Percentiles rank a stretch among this genome's conserved stretches.
Conservation (phyloP, 352 stramenopile species). For the Nothophytophthora sp. region DNA sequence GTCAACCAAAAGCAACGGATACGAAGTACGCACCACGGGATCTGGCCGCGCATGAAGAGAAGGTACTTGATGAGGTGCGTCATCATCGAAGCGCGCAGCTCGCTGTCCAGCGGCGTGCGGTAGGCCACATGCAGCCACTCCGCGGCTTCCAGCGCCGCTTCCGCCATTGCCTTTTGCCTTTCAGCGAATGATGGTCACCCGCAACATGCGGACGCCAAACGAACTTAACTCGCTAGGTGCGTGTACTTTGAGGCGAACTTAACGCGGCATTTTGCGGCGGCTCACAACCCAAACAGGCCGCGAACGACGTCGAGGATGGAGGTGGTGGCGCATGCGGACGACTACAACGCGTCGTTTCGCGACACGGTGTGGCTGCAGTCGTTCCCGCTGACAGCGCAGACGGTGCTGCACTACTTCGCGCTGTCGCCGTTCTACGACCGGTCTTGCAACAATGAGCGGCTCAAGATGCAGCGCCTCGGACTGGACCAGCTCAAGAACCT, state of each 20-base stretch:
- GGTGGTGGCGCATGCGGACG: conserved; percentile 68
- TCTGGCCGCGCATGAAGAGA: conserved; percentile 68
- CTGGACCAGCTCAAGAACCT: conserved; percentile 89
- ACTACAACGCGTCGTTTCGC: conserved; percentile 88
- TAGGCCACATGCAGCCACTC: conserved; percentile 32
- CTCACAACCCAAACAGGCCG: not conserved
- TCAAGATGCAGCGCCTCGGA: conserved; percentile 89
- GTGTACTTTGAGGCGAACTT: too few species aligned
- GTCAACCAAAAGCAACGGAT: too few species aligned
- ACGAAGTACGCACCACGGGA: conserved; percentile 62
- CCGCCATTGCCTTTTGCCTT: conserved; percentile 3
- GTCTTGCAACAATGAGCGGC: conserved; percentile 89
- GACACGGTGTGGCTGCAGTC: conserved; percentile 89
- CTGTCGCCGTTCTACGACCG: conserved; percentile 89
- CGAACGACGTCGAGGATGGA: conserved; percentile 67
- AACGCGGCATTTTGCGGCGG: too few species aligned
- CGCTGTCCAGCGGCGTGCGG: conserved; percentile 44
- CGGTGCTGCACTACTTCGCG: conserved; percentile 88
- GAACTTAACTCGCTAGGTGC: too few species aligned
- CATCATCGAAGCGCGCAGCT: conserved; percentile 39
- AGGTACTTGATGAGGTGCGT: conserved; percentile 48
- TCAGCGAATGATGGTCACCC: too few species aligned
- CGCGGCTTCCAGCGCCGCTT: not conserved
- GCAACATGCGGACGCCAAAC: too few species aligned
- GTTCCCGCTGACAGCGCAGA: conserved; percentile 83